These are phyloP conservation scores for Fusarium piperis DNA, from an alignment of 2,329 filamentous ascomycete genomes.

Conservation along the genomic window DNA sequence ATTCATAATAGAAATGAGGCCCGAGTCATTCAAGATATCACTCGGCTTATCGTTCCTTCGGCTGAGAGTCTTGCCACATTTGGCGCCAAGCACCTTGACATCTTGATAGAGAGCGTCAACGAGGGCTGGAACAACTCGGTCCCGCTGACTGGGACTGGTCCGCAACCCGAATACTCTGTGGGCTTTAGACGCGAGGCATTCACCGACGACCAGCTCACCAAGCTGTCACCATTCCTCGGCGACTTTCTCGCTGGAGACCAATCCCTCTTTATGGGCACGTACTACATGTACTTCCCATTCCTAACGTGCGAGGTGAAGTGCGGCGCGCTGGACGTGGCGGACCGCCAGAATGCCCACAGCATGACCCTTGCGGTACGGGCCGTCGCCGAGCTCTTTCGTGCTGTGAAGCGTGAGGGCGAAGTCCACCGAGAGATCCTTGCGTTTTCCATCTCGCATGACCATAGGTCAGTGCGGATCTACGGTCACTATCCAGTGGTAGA, in stretches of 20 bases:
- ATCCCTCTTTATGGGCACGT: conserved; percentile 57
- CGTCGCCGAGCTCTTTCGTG: conserved; percentile 51
- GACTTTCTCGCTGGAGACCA: conserved; percentile 44
- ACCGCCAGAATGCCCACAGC: conserved; percentile 54
- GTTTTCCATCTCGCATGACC: conserved; percentile 53
- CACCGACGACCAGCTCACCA: conserved; percentile 52
- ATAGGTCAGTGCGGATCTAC: conserved; percentile 49
- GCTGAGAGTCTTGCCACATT: conserved; percentile 46
- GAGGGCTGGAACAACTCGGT: conserved; percentile 18
- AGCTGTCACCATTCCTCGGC: conserved; percentile 51
- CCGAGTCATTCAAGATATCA: conserved; percentile 49
- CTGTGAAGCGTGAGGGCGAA: conserved; percentile 48
- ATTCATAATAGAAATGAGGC: conserved; percentile 49
- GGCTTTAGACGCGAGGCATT: conserved; percentile 55
- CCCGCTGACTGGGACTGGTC: conserved; percentile 48
- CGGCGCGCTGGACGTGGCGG: conserved; percentile 50
- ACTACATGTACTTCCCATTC: conserved; percentile 61
- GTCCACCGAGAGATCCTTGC: conserved; percentile 53
- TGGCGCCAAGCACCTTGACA: background rate
- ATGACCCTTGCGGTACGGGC: conserved; percentile 53
- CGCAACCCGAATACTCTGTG: conserved; percentile 56
- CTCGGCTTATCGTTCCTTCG: conserved; percentile 50
- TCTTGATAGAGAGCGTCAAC: background rate
- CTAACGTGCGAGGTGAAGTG: conserved; percentile 60
- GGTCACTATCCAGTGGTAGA: conserved; percentile 53